Percentiles rank a stretch among this genome's conserved stretches.
Evolutionary conservation across 116 monocot genomes (phyloP).

Genomic region (Dioscorea cayenensis): DNA sequence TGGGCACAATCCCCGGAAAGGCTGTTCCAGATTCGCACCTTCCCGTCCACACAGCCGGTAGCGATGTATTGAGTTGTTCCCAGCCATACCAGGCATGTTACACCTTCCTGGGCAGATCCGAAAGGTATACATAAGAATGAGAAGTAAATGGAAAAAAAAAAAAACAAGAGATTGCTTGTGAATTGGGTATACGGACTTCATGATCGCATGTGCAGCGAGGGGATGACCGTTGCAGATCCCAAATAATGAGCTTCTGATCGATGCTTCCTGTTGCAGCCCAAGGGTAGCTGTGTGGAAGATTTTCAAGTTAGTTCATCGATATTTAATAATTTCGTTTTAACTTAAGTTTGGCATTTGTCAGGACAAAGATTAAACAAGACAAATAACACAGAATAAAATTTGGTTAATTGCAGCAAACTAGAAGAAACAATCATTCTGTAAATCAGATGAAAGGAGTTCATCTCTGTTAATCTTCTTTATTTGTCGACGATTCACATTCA

Average conservation of each 20-base stretch:
- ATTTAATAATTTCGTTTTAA: background rate
- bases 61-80: slow-evolving; percentile 61
- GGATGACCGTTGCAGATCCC: slow-evolving; percentile 64
- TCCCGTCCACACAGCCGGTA: slow-evolving; percentile 74
- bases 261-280: slow-evolving; percentile 81
- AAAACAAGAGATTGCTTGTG: too few relatives aligned
- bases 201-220: slow-evolving; percentile 67
- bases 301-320: background rate
- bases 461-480: background rate
- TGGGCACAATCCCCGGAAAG: slow-evolving; percentile 61
- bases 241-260: slow-evolving; percentile 86
- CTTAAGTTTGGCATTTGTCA: background rate
- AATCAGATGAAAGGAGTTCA: background rate
- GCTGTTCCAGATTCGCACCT: slow-evolving; percentile 83
- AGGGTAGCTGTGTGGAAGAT: slow-evolving; percentile 24
- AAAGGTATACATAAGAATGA: background rate
- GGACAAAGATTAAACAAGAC: background rate
- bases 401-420: background rate
- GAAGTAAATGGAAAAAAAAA: background rate
- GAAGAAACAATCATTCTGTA: background rate
- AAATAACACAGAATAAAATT: background rate
- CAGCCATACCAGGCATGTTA: slow-evolving; percentile 74
- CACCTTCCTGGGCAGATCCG: slow-evolving; percentile 53
- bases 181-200: slow-evolving; percentile 34
- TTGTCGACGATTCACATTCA: background rate